Conservation (phyloP, 306 rosid genomes). For the Datisca glomerata region DNA sequence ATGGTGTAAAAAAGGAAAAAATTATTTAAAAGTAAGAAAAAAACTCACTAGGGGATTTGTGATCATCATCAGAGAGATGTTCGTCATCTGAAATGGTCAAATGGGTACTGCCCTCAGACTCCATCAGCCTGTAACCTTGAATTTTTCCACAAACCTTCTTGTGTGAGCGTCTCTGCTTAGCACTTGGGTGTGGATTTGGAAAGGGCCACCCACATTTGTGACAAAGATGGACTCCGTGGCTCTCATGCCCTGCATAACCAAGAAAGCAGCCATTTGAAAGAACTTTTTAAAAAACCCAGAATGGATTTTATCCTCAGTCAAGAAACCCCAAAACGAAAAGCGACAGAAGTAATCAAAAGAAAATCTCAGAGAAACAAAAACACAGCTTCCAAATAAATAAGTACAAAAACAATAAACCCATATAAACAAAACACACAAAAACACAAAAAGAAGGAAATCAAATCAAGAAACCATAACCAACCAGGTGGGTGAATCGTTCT, state of each 20-base stretch:
- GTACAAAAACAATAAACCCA: neutral
- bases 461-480: neutral
- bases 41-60: constrained; percentile 33
- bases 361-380: neutral
- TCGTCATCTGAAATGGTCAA: constrained; percentile 46
- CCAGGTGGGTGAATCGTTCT: constrained; percentile 10
- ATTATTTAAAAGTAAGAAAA: neutral
- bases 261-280: neutral
- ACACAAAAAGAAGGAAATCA: neutral
- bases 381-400: neutral
- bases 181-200: constrained; percentile 61
- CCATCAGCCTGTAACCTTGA: constrained; percentile 43
- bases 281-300: neutral
- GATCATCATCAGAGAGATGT: constrained; percentile 33
- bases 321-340: neutral
- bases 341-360: neutral
- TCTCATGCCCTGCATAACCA: constrained; percentile 28
- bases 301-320: too few species aligned
- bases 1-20: neutral
- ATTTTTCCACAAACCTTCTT: constrained; percentile 83
- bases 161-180: constrained; percentile 58
- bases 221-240: constrained; percentile 43
- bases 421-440: too few species aligned
- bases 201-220: constrained; percentile 59
- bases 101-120: constrained; percentile 22